A percentile compares a stretch with the other conserved stretches of the same genome.
phyloP scores from a whole-genome alignment of 768 basidiomycete genomes.

The Leccinum rimulosum region DNA sequence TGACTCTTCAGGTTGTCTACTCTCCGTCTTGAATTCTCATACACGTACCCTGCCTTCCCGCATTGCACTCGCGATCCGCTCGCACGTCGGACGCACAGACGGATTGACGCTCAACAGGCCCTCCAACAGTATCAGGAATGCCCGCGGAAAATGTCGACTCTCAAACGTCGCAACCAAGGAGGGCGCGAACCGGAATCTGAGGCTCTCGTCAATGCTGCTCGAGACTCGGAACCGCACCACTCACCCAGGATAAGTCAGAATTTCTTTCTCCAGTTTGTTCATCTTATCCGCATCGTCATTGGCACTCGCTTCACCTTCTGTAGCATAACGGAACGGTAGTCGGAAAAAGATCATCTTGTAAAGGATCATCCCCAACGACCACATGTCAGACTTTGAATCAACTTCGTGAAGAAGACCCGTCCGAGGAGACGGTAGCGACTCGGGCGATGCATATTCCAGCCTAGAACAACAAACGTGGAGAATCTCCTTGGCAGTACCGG shows the following conservation, averaged over 20 bases:
- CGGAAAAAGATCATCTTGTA: slow-evolving; percentile 92
- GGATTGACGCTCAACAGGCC: slow-evolving; percentile 64
- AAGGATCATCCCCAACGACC: slow-evolving; percentile 95
- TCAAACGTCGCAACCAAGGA: slow-evolving; percentile 57
- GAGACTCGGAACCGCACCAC: slow-evolving; percentile 13
- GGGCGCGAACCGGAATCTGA: slow-evolving; percentile 53
- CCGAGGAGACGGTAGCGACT: slow-evolving; percentile 69
- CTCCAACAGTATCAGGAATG: slow-evolving; percentile 71
- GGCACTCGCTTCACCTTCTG: slow-evolving; percentile 52
- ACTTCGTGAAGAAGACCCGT: slow-evolving; percentile 68
- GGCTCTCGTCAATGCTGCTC: slow-evolving; percentile 7
- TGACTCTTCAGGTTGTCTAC: background rate
- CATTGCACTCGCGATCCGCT: slow-evolving; percentile 67
- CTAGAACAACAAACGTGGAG: slow-evolving; percentile 32
- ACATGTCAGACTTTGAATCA: slow-evolving; percentile 92
- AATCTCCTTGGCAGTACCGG: background rate
- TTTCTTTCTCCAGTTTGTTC: slow-evolving; percentile 68
- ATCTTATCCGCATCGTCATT: slow-evolving; percentile 60
- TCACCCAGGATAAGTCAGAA: slow-evolving; percentile 72
- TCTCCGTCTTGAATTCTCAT: background rate
- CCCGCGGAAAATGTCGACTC: slow-evolving; percentile 66
- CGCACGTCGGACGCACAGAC: slow-evolving; percentile 62
- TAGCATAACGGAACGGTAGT: slow-evolving; percentile 77
- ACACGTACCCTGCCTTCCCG: slow-evolving; percentile 69
- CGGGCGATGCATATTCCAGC: slow-evolving; percentile 86